phyloP scores from a whole-genome alignment of 306 rosid species.

The Prinsepia uniflora region DNA sequence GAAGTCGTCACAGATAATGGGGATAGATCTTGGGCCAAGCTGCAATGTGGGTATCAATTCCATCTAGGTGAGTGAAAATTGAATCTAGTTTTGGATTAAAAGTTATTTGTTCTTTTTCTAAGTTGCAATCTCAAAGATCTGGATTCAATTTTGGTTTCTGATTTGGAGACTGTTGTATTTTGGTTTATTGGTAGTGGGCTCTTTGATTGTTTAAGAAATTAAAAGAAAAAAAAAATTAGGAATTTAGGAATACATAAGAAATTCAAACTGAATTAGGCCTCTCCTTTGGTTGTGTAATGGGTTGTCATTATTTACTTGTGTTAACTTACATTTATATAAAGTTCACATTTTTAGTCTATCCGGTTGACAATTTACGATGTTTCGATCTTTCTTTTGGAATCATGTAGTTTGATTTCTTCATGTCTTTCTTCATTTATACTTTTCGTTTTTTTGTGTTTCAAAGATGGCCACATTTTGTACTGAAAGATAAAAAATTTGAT shows the following conservation, averaged over 20 bases:
- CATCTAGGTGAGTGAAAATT: conserved; percentile 60
- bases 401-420: background rate
- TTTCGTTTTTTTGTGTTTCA: background rate
- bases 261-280: background rate
- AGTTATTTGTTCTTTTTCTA: background rate
- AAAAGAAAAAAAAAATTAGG: background rate
- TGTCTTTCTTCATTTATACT: too few relatives aligned
- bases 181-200: background rate
- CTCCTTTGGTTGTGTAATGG: too few relatives aligned
- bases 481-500: background rate
- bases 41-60: conserved; percentile 87
- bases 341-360: too few relatives aligned
- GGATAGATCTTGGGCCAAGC: conserved; percentile 84
- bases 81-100: background rate
- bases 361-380: background rate
- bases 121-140: conserved; percentile 34
- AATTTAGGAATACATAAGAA: background rate
- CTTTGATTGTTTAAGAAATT: conserved; percentile 17
- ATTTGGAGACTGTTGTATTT: conserved; percentile 10
- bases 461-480: background rate
- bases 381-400: background rate
- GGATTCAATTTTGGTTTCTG: conserved; percentile 21
- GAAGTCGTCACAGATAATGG: conserved; percentile 19
- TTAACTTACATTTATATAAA: background rate
- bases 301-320: background rate